Conservation (phyloP, 179 eudicot genomes). For the Gypsophila paniculata region DNA sequence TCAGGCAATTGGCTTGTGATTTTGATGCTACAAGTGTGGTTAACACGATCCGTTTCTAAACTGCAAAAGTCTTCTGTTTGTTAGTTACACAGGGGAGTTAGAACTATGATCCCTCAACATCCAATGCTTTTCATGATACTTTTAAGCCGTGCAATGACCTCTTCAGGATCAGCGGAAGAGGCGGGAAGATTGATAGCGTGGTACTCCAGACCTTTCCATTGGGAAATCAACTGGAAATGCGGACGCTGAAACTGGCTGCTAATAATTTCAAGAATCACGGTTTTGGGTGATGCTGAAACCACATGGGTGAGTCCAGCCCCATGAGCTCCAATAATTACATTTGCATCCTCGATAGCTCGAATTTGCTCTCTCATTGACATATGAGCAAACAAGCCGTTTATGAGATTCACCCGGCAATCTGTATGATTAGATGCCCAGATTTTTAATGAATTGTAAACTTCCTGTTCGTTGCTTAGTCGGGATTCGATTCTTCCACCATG, state of each 20-base stretch:
- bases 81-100: slow-evolving; percentile 1
- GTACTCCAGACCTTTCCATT: slow-evolving; percentile 88
- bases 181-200: slow-evolving; percentile 62
- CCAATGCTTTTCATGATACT: slow-evolving; percentile 54
- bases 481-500: slow-evolving; percentile 82
- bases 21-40: not conserved
- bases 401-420: slow-evolving; percentile 53
- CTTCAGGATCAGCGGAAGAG: slow-evolving; percentile 57
- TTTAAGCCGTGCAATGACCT: slow-evolving; percentile 49
- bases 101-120: slow-evolving; percentile 41
- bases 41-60: not conserved
- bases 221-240: slow-evolving; percentile 68
- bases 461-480: slow-evolving; percentile 78
- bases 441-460: slow-evolving; percentile 62
- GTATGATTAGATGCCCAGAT: slow-evolving; percentile 52
- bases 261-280: slow-evolving; percentile 69
- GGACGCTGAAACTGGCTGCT: slow-evolving; percentile 73
- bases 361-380: slow-evolving; percentile 95
- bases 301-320: slow-evolving; percentile 96
- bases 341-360: slow-evolving; percentile 85
- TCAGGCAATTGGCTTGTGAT: not conserved
- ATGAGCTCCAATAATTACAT: slow-evolving; percentile 88
- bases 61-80: not conserved
- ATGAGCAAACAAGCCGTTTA: slow-evolving; percentile 85
- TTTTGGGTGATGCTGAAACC: slow-evolving; percentile 69